These are phyloP conservation scores for Globisporangium paddicum DNA, from an alignment of 352 stramenopile genomes.

Conservation along the genomic window DNA sequence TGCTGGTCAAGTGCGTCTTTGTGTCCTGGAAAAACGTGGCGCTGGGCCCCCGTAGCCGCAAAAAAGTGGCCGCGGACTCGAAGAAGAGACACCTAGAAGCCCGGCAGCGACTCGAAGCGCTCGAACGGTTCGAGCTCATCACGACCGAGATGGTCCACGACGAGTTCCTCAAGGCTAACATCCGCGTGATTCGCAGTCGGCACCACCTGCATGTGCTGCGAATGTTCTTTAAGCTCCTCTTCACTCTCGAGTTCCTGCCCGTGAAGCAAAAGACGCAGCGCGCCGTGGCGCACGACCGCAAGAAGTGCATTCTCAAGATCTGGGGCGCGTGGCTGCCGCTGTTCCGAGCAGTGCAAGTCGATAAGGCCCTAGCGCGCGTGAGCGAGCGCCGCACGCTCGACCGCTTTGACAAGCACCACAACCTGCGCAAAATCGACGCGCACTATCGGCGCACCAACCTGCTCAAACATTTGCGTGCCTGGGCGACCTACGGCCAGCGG, in stretches of 20 bases:
- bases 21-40: conserved; percentile 47
- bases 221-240: conserved; percentile 52
- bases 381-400: conserved; percentile 55
- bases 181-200: conserved; percentile 38
- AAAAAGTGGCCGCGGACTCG: conserved; percentile 35
- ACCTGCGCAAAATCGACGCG: conserved; percentile 64
- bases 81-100: conserved; percentile 43
- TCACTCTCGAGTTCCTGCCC: conserved; percentile 33
- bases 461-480: conserved; percentile 54
- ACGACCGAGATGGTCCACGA: conserved; percentile 75
- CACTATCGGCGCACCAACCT: conserved; percentile 47
- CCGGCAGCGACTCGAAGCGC: conserved; percentile 43
- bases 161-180: conserved; percentile 77
- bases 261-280: conserved; percentile 33
- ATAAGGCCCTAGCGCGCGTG: conserved; percentile 44
- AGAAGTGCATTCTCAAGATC: conserved; percentile 25
- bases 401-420: conserved; percentile 62
- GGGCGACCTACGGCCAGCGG: conserved; percentile 38
- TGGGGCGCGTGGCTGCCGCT: conserved; percentile 34
- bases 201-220: conserved; percentile 28
- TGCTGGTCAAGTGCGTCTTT: conserved; percentile 33
- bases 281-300: conserved; percentile 32
- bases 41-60: conserved; percentile 54
- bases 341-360: conserved; percentile 52
- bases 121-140: conserved; percentile 65